Evolutionary conservation across 306 rosid genomes (phyloP).

Genomic region (Vigna angularis): DNA sequence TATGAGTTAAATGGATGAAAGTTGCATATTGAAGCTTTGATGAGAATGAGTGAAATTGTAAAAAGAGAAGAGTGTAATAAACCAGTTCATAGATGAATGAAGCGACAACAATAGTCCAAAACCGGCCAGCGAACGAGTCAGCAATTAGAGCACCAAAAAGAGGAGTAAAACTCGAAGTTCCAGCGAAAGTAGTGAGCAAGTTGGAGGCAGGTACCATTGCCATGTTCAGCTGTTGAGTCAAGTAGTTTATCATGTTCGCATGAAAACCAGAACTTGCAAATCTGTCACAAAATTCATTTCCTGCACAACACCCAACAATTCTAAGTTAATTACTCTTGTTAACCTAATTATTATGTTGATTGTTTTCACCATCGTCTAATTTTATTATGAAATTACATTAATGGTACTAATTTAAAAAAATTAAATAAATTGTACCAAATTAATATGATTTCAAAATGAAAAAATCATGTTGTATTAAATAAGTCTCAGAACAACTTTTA

Average conservation of each 20-base stretch:
- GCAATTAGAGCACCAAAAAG: slow-evolving; percentile 78
- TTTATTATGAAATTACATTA: too few relatives aligned
- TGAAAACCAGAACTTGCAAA: slow-evolving; percentile 70
- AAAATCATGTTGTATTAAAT: too few relatives aligned
- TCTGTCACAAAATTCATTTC: slow-evolving; percentile 85
- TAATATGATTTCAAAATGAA: too few relatives aligned
- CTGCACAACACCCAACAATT: slow-evolving; percentile 43
- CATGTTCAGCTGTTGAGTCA: slow-evolving; percentile 70
- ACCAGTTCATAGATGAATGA: slow-evolving; percentile 72
- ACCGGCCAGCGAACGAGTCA: slow-evolving; percentile 76
- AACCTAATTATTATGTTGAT: too few relatives aligned
- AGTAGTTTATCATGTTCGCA: slow-evolving; percentile 75
- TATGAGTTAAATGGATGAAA: neutral
- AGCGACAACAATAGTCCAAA: slow-evolving; percentile 69
- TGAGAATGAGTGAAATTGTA: neutral
- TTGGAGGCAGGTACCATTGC: slow-evolving; percentile 76
- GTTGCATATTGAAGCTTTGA: neutral
- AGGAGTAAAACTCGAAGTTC: slow-evolving; percentile 69
- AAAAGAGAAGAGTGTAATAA: slow-evolving; percentile 41
- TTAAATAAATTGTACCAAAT: too few relatives aligned
- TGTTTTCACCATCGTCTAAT: too few relatives aligned
- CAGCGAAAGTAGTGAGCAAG: slow-evolving; percentile 67
- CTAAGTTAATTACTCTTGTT: neutral
- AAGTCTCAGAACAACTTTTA: too few relatives aligned
- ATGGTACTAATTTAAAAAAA: too few relatives aligned